Evolutionary conservation across 371 early-diverging fungal species (phyloP), one percentile per base, ranked within the genome.

Genomic region (Mycotypha africana): DNA sequence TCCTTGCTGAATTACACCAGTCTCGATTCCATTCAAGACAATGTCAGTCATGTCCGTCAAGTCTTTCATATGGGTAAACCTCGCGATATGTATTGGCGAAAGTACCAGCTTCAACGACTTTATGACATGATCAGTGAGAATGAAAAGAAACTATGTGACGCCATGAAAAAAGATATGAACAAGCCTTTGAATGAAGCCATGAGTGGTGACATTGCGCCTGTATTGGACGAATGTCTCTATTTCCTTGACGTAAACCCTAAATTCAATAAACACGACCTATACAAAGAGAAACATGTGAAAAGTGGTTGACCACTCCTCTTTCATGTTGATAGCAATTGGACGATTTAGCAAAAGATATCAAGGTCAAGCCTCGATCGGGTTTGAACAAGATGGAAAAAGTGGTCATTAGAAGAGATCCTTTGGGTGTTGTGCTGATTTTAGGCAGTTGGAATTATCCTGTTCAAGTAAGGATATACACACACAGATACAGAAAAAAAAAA

Each of bases 341-440:
- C 45, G 59, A 56, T 20, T 70, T 86, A 62, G 69, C 71, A 34
- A 72, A 74, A 51, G 80, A 83, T 19, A 68, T 72, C 19, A 42
- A 57, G 24, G 58, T 71, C 38, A 50, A 59, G 38, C 65, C 74
- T 3, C 56, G 71, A 33, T 28, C 47, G 15, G 15, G 44, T 3
- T 24, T 60, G 28, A 52, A 74, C 24, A 52, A 59, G 1, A 45
- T 60, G 49, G 67, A 72, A 42, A 67, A 69, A 46, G 57, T 75
- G 10, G 44, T 74, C 34, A 69, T 86, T 43, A 80, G 83, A 44
- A 76, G 70, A 39, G 91, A 86, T 31, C 93, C 95, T 4, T 68
- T 82, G 47, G 96, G 96, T 53, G 60, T 81, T 8, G 86, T 84
- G 4, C 59, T 81, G 20, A 60, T 84, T 47, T 52, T 81, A 26